phyloP scores from a whole-genome alignment of 805 yeast species.

The Candida montana region DNA sequence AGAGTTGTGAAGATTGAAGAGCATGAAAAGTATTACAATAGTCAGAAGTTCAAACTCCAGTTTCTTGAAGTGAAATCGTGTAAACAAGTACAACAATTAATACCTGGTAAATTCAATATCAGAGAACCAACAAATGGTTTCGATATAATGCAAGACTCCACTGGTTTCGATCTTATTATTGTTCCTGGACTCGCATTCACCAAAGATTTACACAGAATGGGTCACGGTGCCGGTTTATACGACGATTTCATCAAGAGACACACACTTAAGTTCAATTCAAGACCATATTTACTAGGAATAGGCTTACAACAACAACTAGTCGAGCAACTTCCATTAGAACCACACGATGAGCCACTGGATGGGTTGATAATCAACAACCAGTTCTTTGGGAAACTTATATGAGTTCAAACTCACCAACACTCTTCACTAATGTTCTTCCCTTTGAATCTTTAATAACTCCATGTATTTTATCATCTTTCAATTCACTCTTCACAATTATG shows the following conservation, averaged over 20 bases:
- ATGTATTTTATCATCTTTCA: slow-evolving; percentile 35
- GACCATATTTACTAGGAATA: slow-evolving; percentile 52
- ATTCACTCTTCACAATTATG: slow-evolving; percentile 54
- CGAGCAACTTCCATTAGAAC: slow-evolving; percentile 46
- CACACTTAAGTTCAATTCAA: slow-evolving; percentile 13
- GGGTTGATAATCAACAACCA: slow-evolving; percentile 40
- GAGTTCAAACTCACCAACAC: slow-evolving; percentile 40
- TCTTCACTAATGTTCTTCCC: slow-evolving; percentile 53
- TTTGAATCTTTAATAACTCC: slow-evolving; percentile 49
- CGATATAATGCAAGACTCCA: slow-evolving; percentile 19
- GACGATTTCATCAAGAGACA: slow-evolving; percentile 67
- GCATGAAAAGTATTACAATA: slow-evolving; percentile 22
- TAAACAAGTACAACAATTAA: slow-evolving; percentile 39
- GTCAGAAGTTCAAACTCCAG: slow-evolving; percentile 40
- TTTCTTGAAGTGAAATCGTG: slow-evolving; percentile 47
- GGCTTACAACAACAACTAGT: slow-evolving; percentile 64
- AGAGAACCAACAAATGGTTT: slow-evolving; percentile 53
- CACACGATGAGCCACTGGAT: slow-evolving; percentile 60
- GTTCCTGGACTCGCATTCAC: slow-evolving; percentile 88
- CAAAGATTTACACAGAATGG: slow-evolving; percentile 45
- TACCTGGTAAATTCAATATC: slow-evolving; percentile 66
- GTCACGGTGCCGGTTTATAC: slow-evolving; percentile 93
- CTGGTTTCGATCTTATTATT: slow-evolving; percentile 63
- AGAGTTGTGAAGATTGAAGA: slow-evolving; percentile 31
- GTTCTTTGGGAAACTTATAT: slow-evolving; percentile 11